Conservation (phyloP, 129 eudicot genomes). For the Centaurea solstitialis region DNA sequence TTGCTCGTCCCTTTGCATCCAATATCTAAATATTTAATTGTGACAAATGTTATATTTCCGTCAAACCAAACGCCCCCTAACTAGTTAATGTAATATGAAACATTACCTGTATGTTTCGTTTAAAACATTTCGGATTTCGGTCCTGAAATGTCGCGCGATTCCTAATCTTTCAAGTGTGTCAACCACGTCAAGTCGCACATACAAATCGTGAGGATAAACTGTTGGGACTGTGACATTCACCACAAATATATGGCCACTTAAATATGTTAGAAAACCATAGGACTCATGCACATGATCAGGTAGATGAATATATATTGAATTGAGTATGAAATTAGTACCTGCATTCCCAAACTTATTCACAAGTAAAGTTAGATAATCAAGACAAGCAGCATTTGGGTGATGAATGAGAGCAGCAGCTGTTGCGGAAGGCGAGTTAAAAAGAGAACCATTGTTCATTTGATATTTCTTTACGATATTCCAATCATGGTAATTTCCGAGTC, state of each 20-base stretch:
- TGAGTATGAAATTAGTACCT: conserved; percentile 41
- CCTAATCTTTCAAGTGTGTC: conserved; percentile 77
- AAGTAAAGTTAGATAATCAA: conserved; percentile 53
- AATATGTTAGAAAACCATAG: conserved; percentile 11
- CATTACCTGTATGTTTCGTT: conserved; percentile 77
- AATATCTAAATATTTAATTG: conserved; percentile 47
- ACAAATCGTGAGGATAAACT: conserved; percentile 61
- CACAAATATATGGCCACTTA: neutral
- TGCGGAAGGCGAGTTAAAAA: conserved; percentile 83
- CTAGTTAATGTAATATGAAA: neutral
- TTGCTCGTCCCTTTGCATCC: conserved; percentile 78
- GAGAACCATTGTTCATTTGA: conserved; percentile 80
- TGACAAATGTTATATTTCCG: conserved; percentile 24
- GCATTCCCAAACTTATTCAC: conserved; percentile 77
- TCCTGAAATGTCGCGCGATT: conserved; percentile 60
- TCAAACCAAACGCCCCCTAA: neutral
- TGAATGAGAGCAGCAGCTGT: conserved; percentile 72
- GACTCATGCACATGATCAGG: conserved; percentile 3
- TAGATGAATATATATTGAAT: no score
- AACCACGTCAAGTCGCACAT: conserved; percentile 60
- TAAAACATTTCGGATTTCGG: conserved; percentile 56
- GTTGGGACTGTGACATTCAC: conserved; percentile 70
- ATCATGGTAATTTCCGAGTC: conserved; percentile 52
- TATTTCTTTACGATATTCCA: conserved; percentile 74
- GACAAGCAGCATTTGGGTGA: conserved; percentile 52